Conservation (phyloP, 768 basidiomycete genomes). For the Trametes punicea region DNA sequence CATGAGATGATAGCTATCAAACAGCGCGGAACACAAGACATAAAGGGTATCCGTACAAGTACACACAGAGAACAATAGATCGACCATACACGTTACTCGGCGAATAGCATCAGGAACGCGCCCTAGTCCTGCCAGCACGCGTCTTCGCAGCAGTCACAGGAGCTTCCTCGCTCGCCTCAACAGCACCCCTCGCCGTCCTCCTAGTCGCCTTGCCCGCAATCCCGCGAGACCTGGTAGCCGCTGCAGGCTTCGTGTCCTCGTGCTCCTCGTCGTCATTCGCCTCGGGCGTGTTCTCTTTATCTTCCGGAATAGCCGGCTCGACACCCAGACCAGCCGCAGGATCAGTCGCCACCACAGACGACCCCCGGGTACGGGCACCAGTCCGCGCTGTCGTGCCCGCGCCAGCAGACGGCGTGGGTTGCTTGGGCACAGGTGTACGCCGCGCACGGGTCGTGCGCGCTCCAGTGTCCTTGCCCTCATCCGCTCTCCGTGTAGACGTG, state of each 20-base stretch:
- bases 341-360: slow-evolving; percentile 1
- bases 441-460: slow-evolving; percentile 12
- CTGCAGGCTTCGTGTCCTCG: not conserved
- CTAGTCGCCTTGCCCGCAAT: slow-evolving; percentile 7
- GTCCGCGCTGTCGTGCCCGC: slow-evolving; percentile 11
- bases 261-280: slow-evolving; percentile 17
- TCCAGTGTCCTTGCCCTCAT: slow-evolving; percentile 4
- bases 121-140: slow-evolving; percentile 17
- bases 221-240: slow-evolving; percentile 3
- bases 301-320: slow-evolving; percentile 14
- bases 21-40: not conserved
- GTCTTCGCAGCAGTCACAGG: slow-evolving; percentile 5
- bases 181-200: slow-evolving; percentile 19
- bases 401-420: slow-evolving; percentile 3
- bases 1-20: no score
- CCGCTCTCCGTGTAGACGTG: slow-evolving; percentile 8
- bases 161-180: slow-evolving; percentile 2
- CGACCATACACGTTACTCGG: not conserved
- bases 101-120: slow-evolving; percentile 1
- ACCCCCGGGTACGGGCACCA: not conserved
- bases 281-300: slow-evolving; percentile 37
- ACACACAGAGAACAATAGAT: not conserved
- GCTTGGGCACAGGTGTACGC: slow-evolving; percentile 11
- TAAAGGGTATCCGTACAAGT: not conserved
- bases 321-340: slow-evolving; percentile 1